phyloP scores from a whole-genome alignment of 1,284 basidiomycete species.

The Melampsora americana region DNA sequence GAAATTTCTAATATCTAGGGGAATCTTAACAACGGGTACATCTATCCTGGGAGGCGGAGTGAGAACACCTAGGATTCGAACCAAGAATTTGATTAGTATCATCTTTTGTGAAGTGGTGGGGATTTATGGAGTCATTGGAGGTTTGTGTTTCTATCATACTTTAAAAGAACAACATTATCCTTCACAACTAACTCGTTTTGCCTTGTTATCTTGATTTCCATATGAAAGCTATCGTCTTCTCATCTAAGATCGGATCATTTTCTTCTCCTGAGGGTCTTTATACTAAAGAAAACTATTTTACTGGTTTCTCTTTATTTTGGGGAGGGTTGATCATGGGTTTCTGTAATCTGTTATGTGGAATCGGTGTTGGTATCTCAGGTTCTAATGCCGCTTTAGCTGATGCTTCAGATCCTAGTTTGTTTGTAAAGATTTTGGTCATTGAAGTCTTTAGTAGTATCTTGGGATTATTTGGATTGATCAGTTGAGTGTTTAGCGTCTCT shows the following conservation, averaged over 20 bases:
- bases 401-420: slow-evolving; percentile 83
- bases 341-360: slow-evolving; percentile 88
- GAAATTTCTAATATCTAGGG: slow-evolving; percentile 62
- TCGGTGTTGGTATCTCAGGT: slow-evolving; percentile 85
- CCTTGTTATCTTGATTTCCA: neutral
- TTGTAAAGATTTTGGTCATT: slow-evolving; percentile 89
- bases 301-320: slow-evolving; percentile 89
- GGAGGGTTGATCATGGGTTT: slow-evolving; percentile 81
- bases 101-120: slow-evolving; percentile 90
- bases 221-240: slow-evolving; percentile 76
- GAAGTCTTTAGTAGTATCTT: slow-evolving; percentile 92
- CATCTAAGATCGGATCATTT: slow-evolving; percentile 63
- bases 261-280: slow-evolving; percentile 13
- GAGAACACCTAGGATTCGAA: slow-evolving; percentile 85
- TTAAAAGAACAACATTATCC: neutral
- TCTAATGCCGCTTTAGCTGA: slow-evolving; percentile 87
- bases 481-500: slow-evolving; percentile 58
- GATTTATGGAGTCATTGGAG: slow-evolving; percentile 51
- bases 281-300: slow-evolving; percentile 19
- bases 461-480: slow-evolving; percentile 85
- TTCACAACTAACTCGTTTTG: neutral
- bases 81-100: slow-evolving; percentile 97
- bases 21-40: slow-evolving; percentile 92
- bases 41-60: slow-evolving; percentile 95
- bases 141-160: slow-evolving; percentile 28